These are phyloP conservation scores for Dactylonectria estremocensis DNA, from an alignment of 2,329 filamentous ascomycete genomes.

Conservation along the genomic window DNA sequence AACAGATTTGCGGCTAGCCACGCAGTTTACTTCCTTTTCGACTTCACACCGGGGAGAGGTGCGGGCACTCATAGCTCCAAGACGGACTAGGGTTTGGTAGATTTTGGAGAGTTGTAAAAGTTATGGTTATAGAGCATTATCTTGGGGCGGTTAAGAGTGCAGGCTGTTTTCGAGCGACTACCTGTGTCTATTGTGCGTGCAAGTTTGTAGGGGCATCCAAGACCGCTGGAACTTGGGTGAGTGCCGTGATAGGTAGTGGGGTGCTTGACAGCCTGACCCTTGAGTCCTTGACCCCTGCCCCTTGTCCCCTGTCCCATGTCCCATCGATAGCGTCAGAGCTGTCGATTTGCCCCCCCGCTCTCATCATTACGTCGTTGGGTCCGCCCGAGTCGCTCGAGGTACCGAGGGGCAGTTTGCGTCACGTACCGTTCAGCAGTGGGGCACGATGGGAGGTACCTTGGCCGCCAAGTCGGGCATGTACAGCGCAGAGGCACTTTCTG, in stretches of 20 bases:
- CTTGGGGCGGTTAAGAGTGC: too few relatives aligned
- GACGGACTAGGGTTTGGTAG: neutral
- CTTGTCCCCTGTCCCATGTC: neutral
- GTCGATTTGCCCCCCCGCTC: constrained; percentile 35
- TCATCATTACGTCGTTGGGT: constrained; percentile 48
- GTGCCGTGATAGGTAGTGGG: constrained; percentile 9
- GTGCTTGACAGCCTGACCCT: constrained; percentile 21
- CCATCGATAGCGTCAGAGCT: constrained; percentile 42
- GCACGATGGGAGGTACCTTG: neutral
- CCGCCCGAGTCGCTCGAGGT: constrained; percentile 15
- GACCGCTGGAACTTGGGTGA: constrained; percentile 6
- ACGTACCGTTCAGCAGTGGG: neutral
- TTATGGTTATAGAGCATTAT: neutral
- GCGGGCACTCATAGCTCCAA: neutral
- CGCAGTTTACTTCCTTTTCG: neutral
- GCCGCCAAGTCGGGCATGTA: neutral
- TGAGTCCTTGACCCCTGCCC: constrained; percentile 30
- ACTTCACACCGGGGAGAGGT: neutral
- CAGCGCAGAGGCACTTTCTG: constrained; percentile 2
- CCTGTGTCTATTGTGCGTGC: neutral
- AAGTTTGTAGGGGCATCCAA: neutral
- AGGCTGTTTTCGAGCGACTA: too few relatives aligned
- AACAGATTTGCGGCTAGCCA: neutral
- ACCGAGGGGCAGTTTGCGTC: constrained; percentile 16
- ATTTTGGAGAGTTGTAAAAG: neutral